Percentiles rank a stretch among this genome's conserved stretches.
These are phyloP conservation scores for Citropsis articulata DNA, from an alignment of 345 rosid genomes.

Conservation along the genomic window DNA sequence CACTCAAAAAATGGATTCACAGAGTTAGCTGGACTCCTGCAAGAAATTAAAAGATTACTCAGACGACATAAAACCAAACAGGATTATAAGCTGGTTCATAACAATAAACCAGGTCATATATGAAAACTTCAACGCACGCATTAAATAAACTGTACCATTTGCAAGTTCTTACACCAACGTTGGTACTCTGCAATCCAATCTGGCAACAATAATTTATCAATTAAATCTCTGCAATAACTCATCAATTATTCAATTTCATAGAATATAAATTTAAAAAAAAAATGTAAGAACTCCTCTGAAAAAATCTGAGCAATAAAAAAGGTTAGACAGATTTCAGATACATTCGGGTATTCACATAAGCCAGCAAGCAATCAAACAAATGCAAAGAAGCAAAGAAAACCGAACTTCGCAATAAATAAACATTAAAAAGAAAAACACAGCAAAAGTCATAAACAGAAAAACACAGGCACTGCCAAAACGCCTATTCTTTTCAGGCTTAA, in stretches of 20 bases:
- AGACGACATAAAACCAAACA: neutral
- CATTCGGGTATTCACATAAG: neutral
- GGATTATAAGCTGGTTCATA: neutral
- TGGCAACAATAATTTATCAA: neutral
- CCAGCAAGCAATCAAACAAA: neutral
- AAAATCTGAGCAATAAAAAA: too few species aligned
- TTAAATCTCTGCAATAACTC: neutral
- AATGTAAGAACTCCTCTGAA: too few species aligned
- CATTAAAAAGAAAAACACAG: neutral
- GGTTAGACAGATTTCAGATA: neutral
- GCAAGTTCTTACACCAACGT: neutral
- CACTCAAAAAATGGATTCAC: neutral
- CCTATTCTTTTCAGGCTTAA: neutral
- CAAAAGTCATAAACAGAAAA: neutral
- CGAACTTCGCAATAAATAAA: neutral
- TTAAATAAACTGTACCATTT: neutral
- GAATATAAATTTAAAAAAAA: too few species aligned
- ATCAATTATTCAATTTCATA: too few species aligned
- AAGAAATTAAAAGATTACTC: neutral
- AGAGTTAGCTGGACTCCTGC: conserved; percentile 11
- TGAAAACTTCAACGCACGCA: neutral
- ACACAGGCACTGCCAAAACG: neutral
- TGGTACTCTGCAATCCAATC: neutral
- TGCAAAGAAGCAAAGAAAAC: neutral
- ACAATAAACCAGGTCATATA: neutral